Conservation (phyloP, 2,329 filamentous ascomycete genomes). For the Sphaerostilbella broomeana region DNA sequence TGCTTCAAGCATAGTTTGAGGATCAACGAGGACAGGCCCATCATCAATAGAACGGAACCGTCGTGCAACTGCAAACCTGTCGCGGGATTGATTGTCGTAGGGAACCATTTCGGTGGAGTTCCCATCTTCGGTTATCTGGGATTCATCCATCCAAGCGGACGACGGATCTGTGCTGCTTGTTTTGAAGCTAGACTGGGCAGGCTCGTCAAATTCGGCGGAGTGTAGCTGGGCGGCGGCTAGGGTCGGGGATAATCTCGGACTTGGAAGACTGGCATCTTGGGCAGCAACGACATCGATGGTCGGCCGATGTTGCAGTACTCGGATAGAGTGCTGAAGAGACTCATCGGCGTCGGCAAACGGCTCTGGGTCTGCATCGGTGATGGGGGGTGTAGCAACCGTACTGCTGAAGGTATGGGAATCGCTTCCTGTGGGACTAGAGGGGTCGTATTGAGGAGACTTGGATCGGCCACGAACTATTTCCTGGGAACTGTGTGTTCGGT, state of each 20-base stretch:
- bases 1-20: slow-evolving; percentile 77
- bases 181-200: slow-evolving; percentile 28
- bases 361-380: slow-evolving; percentile 65
- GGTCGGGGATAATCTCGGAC: slow-evolving; percentile 88
- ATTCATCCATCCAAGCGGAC: slow-evolving; percentile 34
- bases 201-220: slow-evolving; percentile 39
- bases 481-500: slow-evolving; percentile 38
- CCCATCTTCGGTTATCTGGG: slow-evolving; percentile 30
- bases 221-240: slow-evolving; percentile 61
- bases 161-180: slow-evolving; percentile 24
- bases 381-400: slow-evolving; percentile 66
- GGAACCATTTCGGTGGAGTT: slow-evolving; percentile 16
- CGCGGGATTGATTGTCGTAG: slow-evolving; percentile 5
- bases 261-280: slow-evolving; percentile 88
- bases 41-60: neutral
- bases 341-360: slow-evolving; percentile 48
- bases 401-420: slow-evolving; percentile 54
- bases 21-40: slow-evolving; percentile 56
- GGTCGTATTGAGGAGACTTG: slow-evolving; percentile 35
- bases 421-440: slow-evolving; percentile 46
- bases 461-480: slow-evolving; percentile 36
- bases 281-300: slow-evolving; percentile 63
- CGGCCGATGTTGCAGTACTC: slow-evolving; percentile 43
- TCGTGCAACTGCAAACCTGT: slow-evolving; percentile 12
- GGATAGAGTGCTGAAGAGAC: slow-evolving; percentile 39